Evolutionary conservation across 2,329 filamentous ascomycete species (phyloP).

Genomic region (Pyricularia grisea): DNA sequence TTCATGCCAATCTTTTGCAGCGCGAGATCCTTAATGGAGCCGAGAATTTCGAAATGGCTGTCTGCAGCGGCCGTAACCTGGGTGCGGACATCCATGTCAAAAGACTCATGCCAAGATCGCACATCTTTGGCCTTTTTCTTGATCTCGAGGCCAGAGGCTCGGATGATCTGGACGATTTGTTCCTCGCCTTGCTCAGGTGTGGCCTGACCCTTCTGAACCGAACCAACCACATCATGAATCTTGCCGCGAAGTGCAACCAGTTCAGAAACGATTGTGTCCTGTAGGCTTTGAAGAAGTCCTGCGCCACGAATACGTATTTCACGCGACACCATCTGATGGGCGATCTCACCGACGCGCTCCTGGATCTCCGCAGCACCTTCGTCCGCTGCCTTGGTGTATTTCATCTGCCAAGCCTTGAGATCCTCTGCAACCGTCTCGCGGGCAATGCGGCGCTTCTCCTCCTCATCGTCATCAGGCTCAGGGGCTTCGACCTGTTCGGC

Average conservation of each 20-base stretch:
- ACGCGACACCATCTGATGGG: constrained; percentile 45
- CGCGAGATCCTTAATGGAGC: constrained; percentile 72
- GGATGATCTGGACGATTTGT: constrained; percentile 40
- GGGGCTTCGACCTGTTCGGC: constrained; percentile 31
- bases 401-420: constrained; percentile 75
- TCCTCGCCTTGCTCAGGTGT: constrained; percentile 27
- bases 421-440: constrained; percentile 65
- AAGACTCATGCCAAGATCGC: constrained; percentile 65
- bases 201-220: constrained; percentile 35
- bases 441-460: constrained; percentile 45
- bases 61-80: constrained; percentile 66
- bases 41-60: constrained; percentile 72
- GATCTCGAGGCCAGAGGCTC: constrained; percentile 60
- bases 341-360: constrained; percentile 51
- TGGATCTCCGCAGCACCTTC: constrained; percentile 71
- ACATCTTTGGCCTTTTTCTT: constrained; percentile 70
- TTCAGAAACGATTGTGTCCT: constrained; percentile 56
- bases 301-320: constrained; percentile 59
- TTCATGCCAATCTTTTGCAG: constrained; percentile 86
- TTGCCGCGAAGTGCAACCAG: constrained; percentile 55
- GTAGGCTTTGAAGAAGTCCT: constrained; percentile 57
- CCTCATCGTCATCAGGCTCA: constrained; percentile 38
- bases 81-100: constrained; percentile 58
- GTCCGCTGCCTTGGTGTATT: constrained; percentile 77
- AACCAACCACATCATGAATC: constrained; percentile 52